Base-by-base conservation (phyloP, 352 stramenopile species). In the Globisporangium emineosum region DNA sequence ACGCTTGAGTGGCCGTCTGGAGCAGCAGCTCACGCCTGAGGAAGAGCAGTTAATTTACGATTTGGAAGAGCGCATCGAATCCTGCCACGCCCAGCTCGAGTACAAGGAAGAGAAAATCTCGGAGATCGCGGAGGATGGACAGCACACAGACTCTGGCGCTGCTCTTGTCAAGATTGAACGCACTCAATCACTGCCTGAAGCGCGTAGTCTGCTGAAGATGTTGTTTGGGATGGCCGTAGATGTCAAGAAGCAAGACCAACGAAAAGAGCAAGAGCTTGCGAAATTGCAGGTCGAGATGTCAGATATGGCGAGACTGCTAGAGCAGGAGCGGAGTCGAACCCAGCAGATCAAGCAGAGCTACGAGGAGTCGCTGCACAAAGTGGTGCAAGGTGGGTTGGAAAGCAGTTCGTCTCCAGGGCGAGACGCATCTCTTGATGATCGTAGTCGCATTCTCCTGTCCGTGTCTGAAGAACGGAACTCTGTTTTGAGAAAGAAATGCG, bases 71-170 rank as follows among this genome's bases (percentile, higher is more conserved):
- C 80, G 83, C 29, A 96, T 96, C 60, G 88, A 96, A 60, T 85
- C 80, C 1, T 94, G 86, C 45, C 88, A 96, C 69, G 86, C 84
- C 1, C 81, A 94, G 56, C 67, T 96, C 17, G 86, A 96, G 64
- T 96, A 94, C 72, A 96, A 96, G 67, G 85, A 96, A 71, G 88
- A 96, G 52, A 90, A 90, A 52, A 93, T 96, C 19, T 93, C 84
- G 1, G 86, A 93, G 47, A 92, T 94, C 35, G 68, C 80, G 3
- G 76, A 83, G n/a, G 78, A 85, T 64, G 77, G 71, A 2, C 73
- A 71, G 10, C 56, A 65, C 42, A 60, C 76, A 8, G 84, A 91
- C 49, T 69, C 53, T 29, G 73, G 75, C 15, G 69, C 75, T 23
- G 71, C 82, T n/a, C 66, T 91, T 29, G 79, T 82, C 9, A 91